Percentiles rank a stretch among this genome's conserved stretches.
phyloP scores from a whole-genome alignment of 148 eudicot species.

The Heliamphora exappendiculata region DNA sequence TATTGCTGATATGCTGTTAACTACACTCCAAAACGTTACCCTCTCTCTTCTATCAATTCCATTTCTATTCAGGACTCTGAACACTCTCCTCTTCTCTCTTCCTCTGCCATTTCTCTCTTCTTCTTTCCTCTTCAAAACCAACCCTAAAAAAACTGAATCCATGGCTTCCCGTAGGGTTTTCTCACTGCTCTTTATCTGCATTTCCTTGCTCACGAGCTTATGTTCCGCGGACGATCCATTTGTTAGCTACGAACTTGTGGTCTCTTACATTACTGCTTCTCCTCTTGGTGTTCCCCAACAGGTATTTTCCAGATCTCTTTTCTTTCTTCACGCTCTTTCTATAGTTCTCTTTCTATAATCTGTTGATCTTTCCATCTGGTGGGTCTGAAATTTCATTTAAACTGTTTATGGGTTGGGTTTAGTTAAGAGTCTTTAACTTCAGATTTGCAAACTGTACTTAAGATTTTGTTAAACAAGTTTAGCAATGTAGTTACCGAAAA shows the following conservation, averaged over 20 bases:
- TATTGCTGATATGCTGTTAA: too few relatives aligned
- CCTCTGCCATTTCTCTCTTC: not conserved
- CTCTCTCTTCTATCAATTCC: not conserved
- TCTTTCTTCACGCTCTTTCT: not conserved
- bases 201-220: constrained; percentile 37
- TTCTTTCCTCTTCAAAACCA: not conserved
- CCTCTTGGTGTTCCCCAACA: constrained; percentile 67
- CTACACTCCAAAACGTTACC: not conserved
- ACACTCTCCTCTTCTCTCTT: not conserved
- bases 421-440: constrained; percentile 22
- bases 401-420: constrained; percentile 24
- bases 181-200: constrained; percentile 15
- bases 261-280: constrained; percentile 92
- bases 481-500: not conserved
- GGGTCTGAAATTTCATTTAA: constrained; percentile 9
- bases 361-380: constrained; percentile 14
- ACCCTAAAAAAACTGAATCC: not conserved
- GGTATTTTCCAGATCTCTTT: constrained; percentile 18
- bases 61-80: not conserved
- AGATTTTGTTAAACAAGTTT: not conserved
- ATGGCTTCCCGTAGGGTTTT: constrained; percentile 10
- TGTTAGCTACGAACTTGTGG: constrained; percentile 52
- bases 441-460: constrained; percentile 52
- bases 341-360: not conserved
- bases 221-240: constrained; percentile 71